phyloP scores from a whole-genome alignment of 176 grass and related monocot genomes.

The Calamus simplicifolius region DNA sequence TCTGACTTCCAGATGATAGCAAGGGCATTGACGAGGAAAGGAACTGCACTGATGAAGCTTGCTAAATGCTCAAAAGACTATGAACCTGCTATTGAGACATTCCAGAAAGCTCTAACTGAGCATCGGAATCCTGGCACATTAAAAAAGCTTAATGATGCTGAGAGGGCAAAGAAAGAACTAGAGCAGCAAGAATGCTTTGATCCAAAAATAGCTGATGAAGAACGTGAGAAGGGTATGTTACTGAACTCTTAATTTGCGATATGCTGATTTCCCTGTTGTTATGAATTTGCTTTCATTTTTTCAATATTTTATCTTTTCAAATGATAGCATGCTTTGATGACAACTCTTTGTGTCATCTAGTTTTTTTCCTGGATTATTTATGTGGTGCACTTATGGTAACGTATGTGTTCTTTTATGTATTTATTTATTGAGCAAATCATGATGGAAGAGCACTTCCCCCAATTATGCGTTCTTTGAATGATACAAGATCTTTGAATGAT shows the following conservation, averaged over 20 bases:
- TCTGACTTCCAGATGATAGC: slow-evolving; percentile 94
- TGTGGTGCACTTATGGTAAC: too few species aligned
- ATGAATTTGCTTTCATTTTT: too few species aligned
- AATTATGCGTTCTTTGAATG: too few species aligned
- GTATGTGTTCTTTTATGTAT: too few species aligned
- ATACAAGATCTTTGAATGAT: too few species aligned
- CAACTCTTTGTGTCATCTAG: not conserved
- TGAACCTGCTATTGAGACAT: slow-evolving; percentile 73
- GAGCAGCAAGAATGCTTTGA: slow-evolving; percentile 98
- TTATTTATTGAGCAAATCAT: too few species aligned
- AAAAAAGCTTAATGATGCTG: slow-evolving; percentile 83
- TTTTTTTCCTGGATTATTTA: too few species aligned
- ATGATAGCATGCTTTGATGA: not conserved
- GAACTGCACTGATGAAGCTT: slow-evolving; percentile 77
- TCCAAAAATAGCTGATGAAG: slow-evolving; percentile 78
- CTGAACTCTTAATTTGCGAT: not conserved
- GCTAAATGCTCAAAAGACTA: slow-evolving; percentile 82
- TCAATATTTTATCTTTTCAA: too few species aligned
- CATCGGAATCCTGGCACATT: slow-evolving; percentile 92
- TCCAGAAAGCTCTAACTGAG: slow-evolving; percentile 94
- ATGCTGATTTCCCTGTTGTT: too few species aligned
- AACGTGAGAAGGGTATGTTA: slow-evolving; percentile 83
- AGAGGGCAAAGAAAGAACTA: slow-evolving; percentile 89
- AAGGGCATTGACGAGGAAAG: slow-evolving; percentile 97
- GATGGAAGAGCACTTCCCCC: too few species aligned